Evolutionary conservation across 169 alveolate species (phyloP).

Genomic region (Plasmodium vivax): DNA sequence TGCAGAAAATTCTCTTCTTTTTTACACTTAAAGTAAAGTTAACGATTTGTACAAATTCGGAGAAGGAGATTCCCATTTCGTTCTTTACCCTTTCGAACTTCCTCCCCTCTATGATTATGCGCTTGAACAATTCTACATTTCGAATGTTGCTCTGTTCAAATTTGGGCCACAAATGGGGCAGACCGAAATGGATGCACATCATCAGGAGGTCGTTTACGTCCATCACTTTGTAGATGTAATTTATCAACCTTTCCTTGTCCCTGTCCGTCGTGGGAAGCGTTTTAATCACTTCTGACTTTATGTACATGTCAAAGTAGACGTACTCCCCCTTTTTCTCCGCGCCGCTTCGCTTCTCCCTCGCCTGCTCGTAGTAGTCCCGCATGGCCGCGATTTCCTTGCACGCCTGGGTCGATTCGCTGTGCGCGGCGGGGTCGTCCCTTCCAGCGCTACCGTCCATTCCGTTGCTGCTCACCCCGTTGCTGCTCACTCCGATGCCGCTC

Average conservation of each 20-base stretch:
- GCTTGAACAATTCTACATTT: constrained; percentile 9
- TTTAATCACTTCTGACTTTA: constrained; percentile 45
- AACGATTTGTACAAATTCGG: constrained; percentile 33
- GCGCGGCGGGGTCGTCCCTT: not conserved
- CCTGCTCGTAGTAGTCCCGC: constrained; percentile 31
- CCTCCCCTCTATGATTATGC: constrained; percentile 21
- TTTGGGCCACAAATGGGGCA: constrained; percentile 26
- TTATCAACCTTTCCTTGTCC: constrained; percentile 43
- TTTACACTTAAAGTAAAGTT: constrained; percentile 36
- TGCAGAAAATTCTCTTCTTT: constrained; percentile 66
- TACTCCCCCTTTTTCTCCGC: not conserved
- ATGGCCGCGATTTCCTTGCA: constrained; percentile 12
- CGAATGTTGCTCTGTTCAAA: constrained; percentile 47
- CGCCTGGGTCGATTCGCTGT: not conserved
- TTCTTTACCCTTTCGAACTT: constrained; percentile 41
- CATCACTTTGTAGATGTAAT: constrained; percentile 29
- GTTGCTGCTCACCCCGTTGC: not conserved
- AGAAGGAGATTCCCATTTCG: constrained; percentile 51
- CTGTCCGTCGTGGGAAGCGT: constrained; percentile 20
- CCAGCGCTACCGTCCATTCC: no score
- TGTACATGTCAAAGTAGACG: constrained; percentile 35
- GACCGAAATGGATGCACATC: constrained; percentile 47
- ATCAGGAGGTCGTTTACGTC: constrained; percentile 39
- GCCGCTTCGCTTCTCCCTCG: not conserved
- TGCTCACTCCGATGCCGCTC: not conserved